Percentiles rank a stretch among this genome's conserved stretches.
Conservation (phyloP, 352 stramenopile genomes). For the Phytophthora parvispora region DNA sequence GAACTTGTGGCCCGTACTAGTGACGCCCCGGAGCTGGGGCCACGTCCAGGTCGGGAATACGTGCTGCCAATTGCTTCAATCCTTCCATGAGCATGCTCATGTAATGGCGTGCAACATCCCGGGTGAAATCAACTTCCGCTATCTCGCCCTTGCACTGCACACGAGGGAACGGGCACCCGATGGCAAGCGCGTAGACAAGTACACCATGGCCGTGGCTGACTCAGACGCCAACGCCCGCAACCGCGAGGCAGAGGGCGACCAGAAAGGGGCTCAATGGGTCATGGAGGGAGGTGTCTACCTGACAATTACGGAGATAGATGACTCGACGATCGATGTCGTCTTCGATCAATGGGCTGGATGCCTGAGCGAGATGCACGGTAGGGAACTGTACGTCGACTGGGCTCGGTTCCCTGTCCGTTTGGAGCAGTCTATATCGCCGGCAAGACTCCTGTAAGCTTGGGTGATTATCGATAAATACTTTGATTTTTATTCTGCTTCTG, state of each 20-base stretch:
- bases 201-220: slow-evolving; percentile 7
- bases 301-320: slow-evolving; percentile 28
- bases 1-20: slow-evolving; percentile 2
- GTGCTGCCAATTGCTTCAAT: not conserved
- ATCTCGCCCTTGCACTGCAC: not conserved
- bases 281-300: slow-evolving; percentile 24
- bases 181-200: slow-evolving; percentile 47
- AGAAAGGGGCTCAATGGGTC: slow-evolving; percentile 23
- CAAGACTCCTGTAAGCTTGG: not conserved
- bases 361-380: slow-evolving; percentile 43
- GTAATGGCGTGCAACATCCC: slow-evolving; percentile 1
- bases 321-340: slow-evolving; percentile 18
- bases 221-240: slow-evolving; percentile 3
- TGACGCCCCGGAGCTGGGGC: not conserved
- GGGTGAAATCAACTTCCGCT: not conserved
- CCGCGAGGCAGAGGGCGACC: slow-evolving; percentile 6
- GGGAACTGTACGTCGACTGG: slow-evolving; percentile 54
- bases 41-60: not conserved
- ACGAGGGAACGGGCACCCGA: slow-evolving; percentile 17
- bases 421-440: not conserved
- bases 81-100: not conserved
- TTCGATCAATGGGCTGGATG: slow-evolving; percentile 38
- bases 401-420: slow-evolving; percentile 7
- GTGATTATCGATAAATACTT: not conserved
- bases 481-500: too few species aligned